Conservation (phyloP, 2,329 filamentous ascomycete species). For the Pyrenophora graminea region DNA sequence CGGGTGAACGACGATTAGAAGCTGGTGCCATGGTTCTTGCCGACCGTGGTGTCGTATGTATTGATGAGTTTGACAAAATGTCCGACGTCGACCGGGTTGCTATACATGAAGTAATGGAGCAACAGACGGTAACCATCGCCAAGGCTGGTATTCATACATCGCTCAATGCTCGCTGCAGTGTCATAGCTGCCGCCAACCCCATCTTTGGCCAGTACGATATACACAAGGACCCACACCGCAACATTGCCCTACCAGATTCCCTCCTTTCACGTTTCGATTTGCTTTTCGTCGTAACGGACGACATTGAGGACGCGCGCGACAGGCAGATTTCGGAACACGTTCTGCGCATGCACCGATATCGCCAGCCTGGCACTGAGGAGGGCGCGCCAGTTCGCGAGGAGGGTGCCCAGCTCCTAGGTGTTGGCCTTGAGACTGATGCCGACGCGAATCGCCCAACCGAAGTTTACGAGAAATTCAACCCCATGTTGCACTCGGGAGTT, state of each 20-base stretch:
- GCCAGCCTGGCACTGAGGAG: conserved; percentile 89
- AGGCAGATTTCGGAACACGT: conserved; percentile 94
- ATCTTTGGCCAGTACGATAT: conserved; percentile 98
- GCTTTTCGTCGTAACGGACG: conserved; percentile 95
- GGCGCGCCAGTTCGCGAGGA: conserved; percentile 93
- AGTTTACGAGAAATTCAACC: conserved; percentile 94
- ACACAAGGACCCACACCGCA: conserved; percentile 98
- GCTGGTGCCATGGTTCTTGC: conserved; percentile 98
- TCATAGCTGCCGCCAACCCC: conserved; percentile 93
- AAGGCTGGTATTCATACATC: conserved; percentile 99
- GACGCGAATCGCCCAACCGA: conserved; percentile 78
- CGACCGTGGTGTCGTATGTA: conserved; percentile 96
- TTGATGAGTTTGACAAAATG: conserved; percentile 99
- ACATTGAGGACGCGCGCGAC: conserved; percentile 93
- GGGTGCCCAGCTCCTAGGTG: conserved; percentile 78
- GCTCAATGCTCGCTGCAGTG: conserved; percentile 93
- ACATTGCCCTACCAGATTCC: conserved; percentile 95
- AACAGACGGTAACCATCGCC: conserved; percentile 98
- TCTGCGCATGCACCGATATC: conserved; percentile 94
- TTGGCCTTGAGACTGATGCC: conserved; percentile 78
- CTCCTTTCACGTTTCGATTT: conserved; percentile 98
- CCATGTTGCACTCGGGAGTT: conserved; percentile 92
- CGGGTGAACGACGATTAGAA: conserved; percentile 89
- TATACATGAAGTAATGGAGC: conserved; percentile 99
- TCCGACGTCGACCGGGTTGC: conserved; percentile 96